A percentile compares a stretch with the other conserved stretches of the same genome.
These are phyloP conservation scores for Citropsis articulata DNA, from an alignment of 345 rosid genomes.

Conservation along the genomic window DNA sequence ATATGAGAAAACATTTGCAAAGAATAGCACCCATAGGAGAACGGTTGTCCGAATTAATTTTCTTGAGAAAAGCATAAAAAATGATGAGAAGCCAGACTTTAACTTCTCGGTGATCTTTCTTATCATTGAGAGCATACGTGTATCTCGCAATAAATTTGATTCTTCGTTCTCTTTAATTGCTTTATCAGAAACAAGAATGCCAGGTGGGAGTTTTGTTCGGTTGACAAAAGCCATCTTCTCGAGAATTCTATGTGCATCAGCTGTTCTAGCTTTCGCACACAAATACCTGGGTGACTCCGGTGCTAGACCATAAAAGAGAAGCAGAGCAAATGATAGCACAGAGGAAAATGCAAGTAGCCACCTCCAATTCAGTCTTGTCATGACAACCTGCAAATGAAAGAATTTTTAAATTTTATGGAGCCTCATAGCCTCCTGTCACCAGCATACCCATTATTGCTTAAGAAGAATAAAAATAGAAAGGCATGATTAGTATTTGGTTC, in stretches of 20 bases:
- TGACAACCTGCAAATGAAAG: slow-evolving; percentile 21
- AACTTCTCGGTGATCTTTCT: neutral
- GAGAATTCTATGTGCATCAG: slow-evolving; percentile 40
- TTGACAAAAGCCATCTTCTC: slow-evolving; percentile 44
- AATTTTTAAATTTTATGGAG: neutral
- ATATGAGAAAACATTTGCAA: slow-evolving; percentile 56
- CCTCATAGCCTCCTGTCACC: neutral
- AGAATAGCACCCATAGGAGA: slow-evolving; percentile 54
- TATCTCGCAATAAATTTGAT: slow-evolving; percentile 5
- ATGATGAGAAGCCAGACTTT: slow-evolving; percentile 32
- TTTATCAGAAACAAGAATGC: slow-evolving; percentile 38
- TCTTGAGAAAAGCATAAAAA: slow-evolving; percentile 45
- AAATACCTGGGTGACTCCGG: slow-evolving; percentile 70
- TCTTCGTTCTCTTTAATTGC: slow-evolving; percentile 21
- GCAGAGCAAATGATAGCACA: slow-evolving; percentile 49
- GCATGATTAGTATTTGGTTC: neutral
- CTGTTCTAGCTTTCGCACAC: slow-evolving; percentile 39
- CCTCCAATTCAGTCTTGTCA: slow-evolving; percentile 61
- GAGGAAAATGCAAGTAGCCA: slow-evolving; percentile 64
- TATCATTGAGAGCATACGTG: slow-evolving; percentile 15
- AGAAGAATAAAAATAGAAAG: neutral
- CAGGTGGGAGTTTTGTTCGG: slow-evolving; percentile 39
- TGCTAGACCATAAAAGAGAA: slow-evolving; percentile 29
- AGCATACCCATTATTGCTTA: neutral
- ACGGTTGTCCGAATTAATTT: slow-evolving; percentile 39